Evolutionary conservation across 306 rosid genomes (phyloP), one percentile per base, ranked within the genome.

Genomic region (Inga oerstediana): DNA sequence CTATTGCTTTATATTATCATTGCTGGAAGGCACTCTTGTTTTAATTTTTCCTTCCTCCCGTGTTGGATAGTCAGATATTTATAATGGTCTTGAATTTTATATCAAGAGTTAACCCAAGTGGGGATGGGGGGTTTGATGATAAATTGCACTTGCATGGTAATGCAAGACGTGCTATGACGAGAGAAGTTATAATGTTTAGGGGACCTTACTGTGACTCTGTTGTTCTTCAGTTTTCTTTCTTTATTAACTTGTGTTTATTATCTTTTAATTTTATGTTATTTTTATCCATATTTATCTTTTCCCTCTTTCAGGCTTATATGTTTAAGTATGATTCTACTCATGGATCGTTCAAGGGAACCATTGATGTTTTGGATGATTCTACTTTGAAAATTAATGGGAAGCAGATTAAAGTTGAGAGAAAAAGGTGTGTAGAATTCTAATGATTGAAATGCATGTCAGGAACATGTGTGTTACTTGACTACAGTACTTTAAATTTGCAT

Each of bases 281-380:
- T 7, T 15, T 20, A 13, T 19, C n/a, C 43, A 79, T 39, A 27
- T 43, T 76, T 51, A 43, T 77, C 81, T 72, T 72, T 10, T 62
- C 49, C 35, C n/a, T 69, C 78, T 77, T 88, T 41, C 79, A 94
- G 99, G 98, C 99, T 37, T 96, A 96, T 91, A 94, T 96, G 99
- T 88, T 96, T 43, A 96, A 96, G 87, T 96, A 91, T 48, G 99
- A 96, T 80, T 94, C 99, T 78, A 94, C 98, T 46, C 99, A 96
- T 87, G 97, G 99, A 83, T 70, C 87, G 22, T 96, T 91, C 86
- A 84, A 86, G 48, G 99, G 97, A 83, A 84, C 95, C 83, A 80
- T 94, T 84, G 88, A 82, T 79, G 70, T 88, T 83, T 73, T 96
- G 75, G 93, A 88, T 77, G 93, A 91, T 16, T 88, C 97, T 64